Evolutionary conservation across 2,329 filamentous ascomycete genomes (phyloP), one percentile per base, ranked within the genome.

Genomic region (Elsinoe batatas): DNA sequence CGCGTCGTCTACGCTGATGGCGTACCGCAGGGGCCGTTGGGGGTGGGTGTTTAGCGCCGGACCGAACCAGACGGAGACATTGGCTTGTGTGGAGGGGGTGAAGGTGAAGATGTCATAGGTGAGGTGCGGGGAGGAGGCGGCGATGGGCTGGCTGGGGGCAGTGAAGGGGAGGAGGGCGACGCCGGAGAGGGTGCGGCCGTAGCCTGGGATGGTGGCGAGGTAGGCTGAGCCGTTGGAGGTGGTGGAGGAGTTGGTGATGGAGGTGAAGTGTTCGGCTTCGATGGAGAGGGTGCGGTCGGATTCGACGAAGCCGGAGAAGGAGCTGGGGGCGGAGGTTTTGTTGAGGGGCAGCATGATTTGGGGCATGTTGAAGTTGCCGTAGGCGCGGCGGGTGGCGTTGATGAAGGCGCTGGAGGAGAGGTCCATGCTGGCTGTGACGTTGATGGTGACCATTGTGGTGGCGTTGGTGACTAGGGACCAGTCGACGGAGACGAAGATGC

Each of bases 31-130:
- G 1, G 63, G 63, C 5, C 62, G 60, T 6, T 62, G 54, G 1
- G 64, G 63, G 22, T 60, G 57, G 5, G 64, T 66, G 57, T 67
- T 66, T 10, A 66, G 58, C 5, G 63, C 62, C 3, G 64, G 61
- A 5, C 63, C 64, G 4, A 62, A 59, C 46, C 57, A 58, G 32
- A 66, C 54, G 5, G 62, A 65, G 44, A 65, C 58, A 51, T 65
- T 64, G 49, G 62, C 75, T 1, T 74, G 67, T 4, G 73, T 65
- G 17, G 66, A 65, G 56, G 75, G 74, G 42, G 76, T 79, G 69
- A 83, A 85, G 11, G 82, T 72, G 66, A 82, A 85, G 57, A 85
- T 63, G 53, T 78, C 72, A 64, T 84, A 87, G 60, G 81, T 76
- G 7, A 85, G 72, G 3, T 75, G 75, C 0, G 82, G 81, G 0